Percentiles rank a stretch among this genome's conserved stretches.
These are phyloP conservation scores for Strobilomyces confusus DNA, from an alignment of 768 basidiomycete species.

Conservation along the genomic window DNA sequence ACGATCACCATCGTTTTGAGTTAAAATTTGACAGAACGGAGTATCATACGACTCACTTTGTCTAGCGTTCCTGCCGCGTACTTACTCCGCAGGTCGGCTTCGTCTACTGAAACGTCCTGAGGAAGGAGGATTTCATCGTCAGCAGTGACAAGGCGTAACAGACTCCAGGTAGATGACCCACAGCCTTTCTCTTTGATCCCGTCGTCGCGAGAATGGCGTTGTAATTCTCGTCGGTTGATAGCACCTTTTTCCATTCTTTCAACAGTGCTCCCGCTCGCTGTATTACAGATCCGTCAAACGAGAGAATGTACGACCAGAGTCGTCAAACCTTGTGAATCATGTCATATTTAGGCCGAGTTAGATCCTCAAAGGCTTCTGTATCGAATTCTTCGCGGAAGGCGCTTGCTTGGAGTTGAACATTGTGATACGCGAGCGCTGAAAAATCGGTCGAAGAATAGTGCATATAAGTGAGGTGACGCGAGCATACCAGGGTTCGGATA, in stretches of 20 bases:
- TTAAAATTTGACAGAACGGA: constrained; percentile 4
- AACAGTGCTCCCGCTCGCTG: constrained; percentile 70
- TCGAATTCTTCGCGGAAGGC: constrained; percentile 93
- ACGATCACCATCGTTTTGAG: neutral
- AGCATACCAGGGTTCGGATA: constrained; percentile 86
- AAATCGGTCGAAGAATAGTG: neutral
- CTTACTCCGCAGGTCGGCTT: constrained; percentile 69
- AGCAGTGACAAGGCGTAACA: neutral
- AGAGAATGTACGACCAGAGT: neutral
- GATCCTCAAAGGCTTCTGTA: constrained; percentile 71
- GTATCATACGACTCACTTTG: constrained; percentile 50
- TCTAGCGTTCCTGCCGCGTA: constrained; percentile 54
- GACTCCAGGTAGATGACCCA: constrained; percentile 32
- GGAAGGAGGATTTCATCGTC: neutral
- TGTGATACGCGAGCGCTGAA: constrained; percentile 71
- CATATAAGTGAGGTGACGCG: neutral
- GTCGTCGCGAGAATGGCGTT: constrained; percentile 43
- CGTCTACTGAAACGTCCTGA: constrained; percentile 62
- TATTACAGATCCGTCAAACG: neutral
- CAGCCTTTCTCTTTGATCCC: constrained; percentile 70
- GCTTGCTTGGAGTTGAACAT: constrained; percentile 84
- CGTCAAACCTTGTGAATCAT: constrained; percentile 71
- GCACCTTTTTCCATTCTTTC: constrained; percentile 62
- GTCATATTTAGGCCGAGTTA: constrained; percentile 72
- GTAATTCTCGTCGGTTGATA: constrained; percentile 63